phyloP scores from a whole-genome alignment of 768 basidiomycete genomes.

The Lactifluus subvellereus region DNA sequence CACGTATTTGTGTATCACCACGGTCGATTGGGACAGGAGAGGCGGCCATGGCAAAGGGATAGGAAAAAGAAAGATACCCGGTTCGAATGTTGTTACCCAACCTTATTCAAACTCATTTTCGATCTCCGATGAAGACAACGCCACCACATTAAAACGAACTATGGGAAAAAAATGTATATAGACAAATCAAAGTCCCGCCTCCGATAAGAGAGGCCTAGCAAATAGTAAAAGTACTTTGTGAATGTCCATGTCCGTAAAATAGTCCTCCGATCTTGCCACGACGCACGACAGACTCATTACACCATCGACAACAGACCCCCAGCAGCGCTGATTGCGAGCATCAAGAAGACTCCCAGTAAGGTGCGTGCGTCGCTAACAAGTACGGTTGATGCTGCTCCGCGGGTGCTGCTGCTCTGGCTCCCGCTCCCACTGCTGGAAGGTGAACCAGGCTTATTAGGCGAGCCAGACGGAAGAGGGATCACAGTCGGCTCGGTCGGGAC shows the following conservation, averaged over 20 bases:
- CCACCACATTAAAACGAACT: conserved; percentile 14
- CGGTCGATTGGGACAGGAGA: conserved; percentile 25
- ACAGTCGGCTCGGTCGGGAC: conserved; percentile 48
- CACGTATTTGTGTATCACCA: conserved; percentile 19
- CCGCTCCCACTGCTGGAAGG: conserved; percentile 23
- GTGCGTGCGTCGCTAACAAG: conserved; percentile 31
- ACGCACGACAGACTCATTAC: conserved; percentile 21
- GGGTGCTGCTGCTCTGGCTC: conserved; percentile 28
- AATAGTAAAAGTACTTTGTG: conserved; percentile 1
- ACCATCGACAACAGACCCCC: conserved; percentile 43
- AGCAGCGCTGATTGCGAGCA: conserved; percentile 34
- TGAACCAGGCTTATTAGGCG: background rate
- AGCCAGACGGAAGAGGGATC: background rate
- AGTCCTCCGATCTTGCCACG: background rate
- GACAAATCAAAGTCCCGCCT: background rate
- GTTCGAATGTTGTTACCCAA: background rate
- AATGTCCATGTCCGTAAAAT: conserved; percentile 1
- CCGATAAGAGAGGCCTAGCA: background rate
- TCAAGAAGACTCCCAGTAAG: conserved; percentile 34
- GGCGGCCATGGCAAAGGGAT: conserved; percentile 24
- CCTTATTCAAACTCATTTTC: conserved; percentile 17
- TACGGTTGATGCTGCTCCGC: conserved; percentile 26
- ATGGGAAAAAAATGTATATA: background rate
- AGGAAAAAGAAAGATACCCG: conserved; percentile 12
- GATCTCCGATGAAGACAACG: conserved; percentile 25